Evolutionary conservation across 2,329 filamentous ascomycete genomes (phyloP).

Genomic region (Epichloe amarillans): DNA sequence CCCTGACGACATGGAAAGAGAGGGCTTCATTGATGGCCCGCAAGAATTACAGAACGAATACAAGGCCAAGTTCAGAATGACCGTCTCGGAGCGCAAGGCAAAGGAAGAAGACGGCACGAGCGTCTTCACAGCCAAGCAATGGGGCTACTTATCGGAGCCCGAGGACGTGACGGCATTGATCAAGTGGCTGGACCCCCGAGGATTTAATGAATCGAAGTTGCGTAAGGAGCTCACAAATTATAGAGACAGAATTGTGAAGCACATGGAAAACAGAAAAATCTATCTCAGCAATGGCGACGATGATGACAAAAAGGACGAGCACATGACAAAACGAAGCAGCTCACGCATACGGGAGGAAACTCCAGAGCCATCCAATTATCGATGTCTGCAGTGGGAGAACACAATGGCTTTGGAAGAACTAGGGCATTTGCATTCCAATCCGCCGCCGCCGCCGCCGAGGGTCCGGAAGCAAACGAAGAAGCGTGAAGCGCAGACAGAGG

Average conservation of each 20-base stretch:
- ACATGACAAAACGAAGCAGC: constrained; percentile 28
- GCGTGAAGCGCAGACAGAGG: constrained; percentile 28
- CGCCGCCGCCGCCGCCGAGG: constrained; percentile 37
- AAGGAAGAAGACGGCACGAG: constrained; percentile 74
- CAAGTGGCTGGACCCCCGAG: constrained; percentile 77
- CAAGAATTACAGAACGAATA: constrained; percentile 64
- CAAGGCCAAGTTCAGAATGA: constrained; percentile 63
- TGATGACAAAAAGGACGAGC: constrained; percentile 25
- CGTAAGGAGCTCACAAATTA: constrained; percentile 73
- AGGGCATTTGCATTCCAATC: constrained; percentile 43
- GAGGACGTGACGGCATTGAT: constrained; percentile 67
- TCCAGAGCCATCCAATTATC: constrained; percentile 31
- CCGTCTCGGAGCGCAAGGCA: constrained; percentile 71
- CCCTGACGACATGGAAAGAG: constrained; percentile 74
- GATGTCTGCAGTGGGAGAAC: constrained; percentile 43
- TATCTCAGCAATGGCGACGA: constrained; percentile 41
- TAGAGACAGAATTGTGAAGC: constrained; percentile 59
- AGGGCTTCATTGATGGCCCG: constrained; percentile 71
- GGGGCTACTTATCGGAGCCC: constrained; percentile 82
- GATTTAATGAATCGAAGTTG: constrained; percentile 73
- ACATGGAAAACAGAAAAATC: constrained; percentile 67
- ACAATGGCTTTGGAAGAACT: constrained; percentile 42
- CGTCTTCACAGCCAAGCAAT: constrained; percentile 64
- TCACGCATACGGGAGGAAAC: constrained; percentile 32
- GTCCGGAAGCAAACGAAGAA: constrained; percentile 38